Conservation (phyloP, 2,329 filamentous ascomycete species). For the Colletotrichum noveboracense region DNA sequence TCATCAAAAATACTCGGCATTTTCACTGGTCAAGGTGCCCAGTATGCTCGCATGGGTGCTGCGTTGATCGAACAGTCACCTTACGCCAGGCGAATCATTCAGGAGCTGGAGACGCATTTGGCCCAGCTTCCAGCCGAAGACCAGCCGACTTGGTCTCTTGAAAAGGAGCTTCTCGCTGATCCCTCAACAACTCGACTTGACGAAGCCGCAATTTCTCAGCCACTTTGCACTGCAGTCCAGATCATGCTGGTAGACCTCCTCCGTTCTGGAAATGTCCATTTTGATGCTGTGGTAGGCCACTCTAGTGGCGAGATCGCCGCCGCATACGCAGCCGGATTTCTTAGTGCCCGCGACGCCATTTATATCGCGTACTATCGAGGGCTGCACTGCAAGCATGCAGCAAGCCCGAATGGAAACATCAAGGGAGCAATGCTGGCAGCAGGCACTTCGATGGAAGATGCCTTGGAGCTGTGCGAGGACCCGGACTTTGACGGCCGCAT, state of each 20-base stretch:
- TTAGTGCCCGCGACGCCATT: conserved; percentile 33
- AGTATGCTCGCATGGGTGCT: conserved; percentile 30
- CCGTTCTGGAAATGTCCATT: conserved; percentile 33
- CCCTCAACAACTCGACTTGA: conserved; percentile 22
- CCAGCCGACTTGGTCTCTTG: conserved; percentile 29
- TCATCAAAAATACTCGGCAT: conserved; percentile 23
- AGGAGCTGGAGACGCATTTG: conserved; percentile 26
- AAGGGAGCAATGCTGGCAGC: conserved; percentile 29
- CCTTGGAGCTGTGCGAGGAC: conserved; percentile 1
- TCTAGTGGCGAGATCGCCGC: conserved; percentile 56
- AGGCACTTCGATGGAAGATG: conserved; percentile 23
- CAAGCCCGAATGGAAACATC: neutral
- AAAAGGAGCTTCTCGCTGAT: conserved; percentile 25
- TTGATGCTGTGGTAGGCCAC: conserved; percentile 48
- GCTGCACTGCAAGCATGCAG: neutral
- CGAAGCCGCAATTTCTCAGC: conserved; percentile 21
- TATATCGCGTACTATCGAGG: conserved; percentile 28
- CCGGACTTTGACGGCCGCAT: conserved; percentile 21
- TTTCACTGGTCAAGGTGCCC: conserved; percentile 38
- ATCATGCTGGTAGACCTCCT: conserved; percentile 31
- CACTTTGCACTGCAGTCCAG: conserved; percentile 23
- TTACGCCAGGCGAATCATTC: conserved; percentile 13
- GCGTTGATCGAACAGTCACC: conserved; percentile 20
- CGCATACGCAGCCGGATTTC: conserved; percentile 51
- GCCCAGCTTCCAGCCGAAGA: conserved; percentile 21